Evolutionary conservation across 768 basidiomycete species (phyloP).

Genomic region (Chalciporus pseudorubinellus): DNA sequence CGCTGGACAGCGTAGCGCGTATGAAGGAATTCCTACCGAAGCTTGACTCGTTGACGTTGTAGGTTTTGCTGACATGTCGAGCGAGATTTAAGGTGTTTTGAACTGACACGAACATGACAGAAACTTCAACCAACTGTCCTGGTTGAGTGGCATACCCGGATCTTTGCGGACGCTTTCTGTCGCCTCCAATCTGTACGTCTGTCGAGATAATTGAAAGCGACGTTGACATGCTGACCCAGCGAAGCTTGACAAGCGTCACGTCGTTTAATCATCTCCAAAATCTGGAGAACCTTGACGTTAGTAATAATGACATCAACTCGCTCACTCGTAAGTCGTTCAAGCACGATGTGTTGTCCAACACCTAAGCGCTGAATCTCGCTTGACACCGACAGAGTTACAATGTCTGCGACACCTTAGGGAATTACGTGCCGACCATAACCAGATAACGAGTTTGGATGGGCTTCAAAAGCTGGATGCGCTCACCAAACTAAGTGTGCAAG

Average conservation of each 20-base stretch:
- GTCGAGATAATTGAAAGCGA: constrained; percentile 7
- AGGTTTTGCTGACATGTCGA: constrained; percentile 33
- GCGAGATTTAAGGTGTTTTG: background rate
- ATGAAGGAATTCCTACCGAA: constrained; percentile 88
- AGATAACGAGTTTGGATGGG: constrained; percentile 69
- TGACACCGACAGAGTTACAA: constrained; percentile 59
- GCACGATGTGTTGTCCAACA: background rate
- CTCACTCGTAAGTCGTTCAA: constrained; percentile 65
- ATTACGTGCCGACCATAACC: constrained; percentile 86
- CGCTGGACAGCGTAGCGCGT: constrained; percentile 62
- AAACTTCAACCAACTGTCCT: constrained; percentile 70
- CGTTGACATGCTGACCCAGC: constrained; percentile 15
- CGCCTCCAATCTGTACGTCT: constrained; percentile 64
- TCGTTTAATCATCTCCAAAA: constrained; percentile 85
- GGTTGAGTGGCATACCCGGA: constrained; percentile 76
- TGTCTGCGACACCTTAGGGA: constrained; percentile 86
- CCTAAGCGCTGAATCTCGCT: constrained; percentile 5
- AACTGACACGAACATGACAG: constrained; percentile 38
- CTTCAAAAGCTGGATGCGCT: constrained; percentile 78
- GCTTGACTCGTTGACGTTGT: constrained; percentile 76
- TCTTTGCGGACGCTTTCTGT: constrained; percentile 75
- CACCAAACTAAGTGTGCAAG: constrained; percentile 77
- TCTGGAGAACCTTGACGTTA: constrained; percentile 88
- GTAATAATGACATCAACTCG: constrained; percentile 85
- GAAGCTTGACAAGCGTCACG: constrained; percentile 79